Percentiles rank a stretch among this genome's conserved stretches.
phyloP scores from a whole-genome alignment of 768 basidiomycete genomes.

The Panaeolus cyanescens region DNA sequence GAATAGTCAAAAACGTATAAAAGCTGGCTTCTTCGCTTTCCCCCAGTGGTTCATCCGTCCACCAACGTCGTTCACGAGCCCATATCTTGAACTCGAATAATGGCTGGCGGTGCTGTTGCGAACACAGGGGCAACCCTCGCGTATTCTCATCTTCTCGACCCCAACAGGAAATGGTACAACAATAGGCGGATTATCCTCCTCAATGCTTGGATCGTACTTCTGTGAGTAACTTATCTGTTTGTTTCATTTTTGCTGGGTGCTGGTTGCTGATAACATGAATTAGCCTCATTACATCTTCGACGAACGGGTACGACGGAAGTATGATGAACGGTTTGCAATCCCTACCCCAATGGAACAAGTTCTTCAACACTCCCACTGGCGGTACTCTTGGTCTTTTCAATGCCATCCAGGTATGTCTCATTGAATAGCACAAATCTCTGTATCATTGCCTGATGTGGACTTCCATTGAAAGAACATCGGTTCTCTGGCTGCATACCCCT shows the following conservation, averaged over 20 bases:
- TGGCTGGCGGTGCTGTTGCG: conserved; percentile 2
- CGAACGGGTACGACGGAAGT: conserved; percentile 75
- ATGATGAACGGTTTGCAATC: conserved; percentile 84
- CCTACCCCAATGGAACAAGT: conserved; percentile 60
- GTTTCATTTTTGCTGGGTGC: too few relatives aligned
- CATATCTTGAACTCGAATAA: background rate
- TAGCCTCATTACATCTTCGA: conserved; percentile 71
- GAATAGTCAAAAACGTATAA: background rate
- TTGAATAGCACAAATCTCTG: background rate
- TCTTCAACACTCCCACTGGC: conserved; percentile 59
- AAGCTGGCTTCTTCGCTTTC: background rate
- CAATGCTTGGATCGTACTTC: conserved; percentile 69
- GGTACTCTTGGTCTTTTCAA: conserved; percentile 68
- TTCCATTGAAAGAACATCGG: conserved; percentile 52
- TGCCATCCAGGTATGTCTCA: conserved; percentile 56
- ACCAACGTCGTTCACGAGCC: background rate
- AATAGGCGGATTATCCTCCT: conserved; percentile 66
- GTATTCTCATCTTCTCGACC: conserved; percentile 61
- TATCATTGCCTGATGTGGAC: too few relatives aligned
- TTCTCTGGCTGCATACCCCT: conserved; percentile 64
- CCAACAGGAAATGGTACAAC: conserved; percentile 73
- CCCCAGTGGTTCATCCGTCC: background rate
- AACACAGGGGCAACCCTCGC: conserved; percentile 17
- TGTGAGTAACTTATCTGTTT: conserved; percentile 17
- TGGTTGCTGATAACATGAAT: too few relatives aligned